A percentile compares a stretch with the other conserved stretches of the same genome.
phyloP scores from a whole-genome alignment of 192 early-diverging fungal genomes.

The Coemansia sp. region DNA sequence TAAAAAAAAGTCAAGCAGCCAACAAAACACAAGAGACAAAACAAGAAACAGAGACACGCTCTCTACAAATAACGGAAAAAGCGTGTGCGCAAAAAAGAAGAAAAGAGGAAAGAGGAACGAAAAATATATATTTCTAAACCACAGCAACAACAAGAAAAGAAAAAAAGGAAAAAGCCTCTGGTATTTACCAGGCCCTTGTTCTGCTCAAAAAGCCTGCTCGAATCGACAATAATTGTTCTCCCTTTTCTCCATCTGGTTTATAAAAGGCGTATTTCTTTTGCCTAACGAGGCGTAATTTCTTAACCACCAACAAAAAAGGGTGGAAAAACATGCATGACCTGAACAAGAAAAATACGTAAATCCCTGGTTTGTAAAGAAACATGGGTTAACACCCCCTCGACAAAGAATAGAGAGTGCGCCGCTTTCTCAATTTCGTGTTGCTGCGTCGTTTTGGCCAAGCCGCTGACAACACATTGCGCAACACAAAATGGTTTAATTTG shows the following conservation, averaged over 20 bases:
- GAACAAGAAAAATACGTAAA: background rate
- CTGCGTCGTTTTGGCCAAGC: background rate
- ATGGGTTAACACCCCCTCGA: too few species aligned
- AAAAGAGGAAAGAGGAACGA: conserved; percentile 13
- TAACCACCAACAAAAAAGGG: background rate
- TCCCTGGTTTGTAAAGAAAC: background rate
- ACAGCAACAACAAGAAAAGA: background rate
- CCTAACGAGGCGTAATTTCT: background rate
- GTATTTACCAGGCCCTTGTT: background rate
- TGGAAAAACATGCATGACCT: background rate
- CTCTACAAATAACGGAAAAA: background rate
- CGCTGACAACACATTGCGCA: background rate
- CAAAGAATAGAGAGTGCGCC: too few species aligned
- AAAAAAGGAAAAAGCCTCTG: background rate
- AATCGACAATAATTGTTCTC: background rate
- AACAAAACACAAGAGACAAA: background rate
- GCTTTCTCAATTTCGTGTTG: too few species aligned
- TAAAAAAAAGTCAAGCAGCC: background rate
- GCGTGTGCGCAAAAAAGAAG: conserved; percentile 2
- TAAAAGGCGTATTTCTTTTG: background rate
- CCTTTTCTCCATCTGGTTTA: background rate
- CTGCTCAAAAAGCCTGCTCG: background rate
- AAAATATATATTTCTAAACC: background rate
- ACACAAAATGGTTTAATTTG: background rate
- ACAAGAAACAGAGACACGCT: background rate